phyloP scores from a whole-genome alignment of 139 green algal genomes.

The Chlamydomonas asymmetrica region DNA sequence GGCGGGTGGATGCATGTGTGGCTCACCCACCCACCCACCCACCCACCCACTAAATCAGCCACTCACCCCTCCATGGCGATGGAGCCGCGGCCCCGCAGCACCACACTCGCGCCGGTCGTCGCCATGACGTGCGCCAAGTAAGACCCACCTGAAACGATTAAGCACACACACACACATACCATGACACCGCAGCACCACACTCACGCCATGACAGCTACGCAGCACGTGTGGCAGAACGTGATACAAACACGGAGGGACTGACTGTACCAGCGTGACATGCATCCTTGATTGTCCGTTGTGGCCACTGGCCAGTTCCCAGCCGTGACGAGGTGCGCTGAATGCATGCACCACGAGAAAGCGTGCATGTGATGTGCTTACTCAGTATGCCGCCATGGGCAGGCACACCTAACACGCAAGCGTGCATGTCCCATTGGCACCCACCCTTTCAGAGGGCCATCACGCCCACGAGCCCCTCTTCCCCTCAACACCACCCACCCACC shows the following conservation, averaged over 20 bases:
- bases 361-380: background rate
- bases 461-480: background rate
- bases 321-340: too few relatives aligned
- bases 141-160: slow-evolving; percentile 13
- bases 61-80: slow-evolving; percentile 23
- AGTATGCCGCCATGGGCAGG: background rate
- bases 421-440: background rate
- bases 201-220: background rate
- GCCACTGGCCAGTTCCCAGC: too few relatives aligned
- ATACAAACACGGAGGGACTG: background rate
- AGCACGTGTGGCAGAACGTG: background rate
- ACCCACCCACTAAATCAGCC: background rate
- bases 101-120: slow-evolving; percentile 19
- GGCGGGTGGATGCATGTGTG: background rate
- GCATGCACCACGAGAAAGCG: background rate
- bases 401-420: background rate
- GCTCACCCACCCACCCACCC: background rate
- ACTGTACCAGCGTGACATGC: too few relatives aligned
- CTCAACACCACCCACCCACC: too few relatives aligned
- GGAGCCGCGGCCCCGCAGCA: slow-evolving; percentile 31
- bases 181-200: background rate
- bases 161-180: background rate
- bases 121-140: slow-evolving; percentile 29
- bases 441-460: background rate
- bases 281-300: too few relatives aligned